These are phyloP conservation scores for Russula olivacea DNA, from an alignment of 768 basidiomycete genomes.

Conservation along the genomic window DNA sequence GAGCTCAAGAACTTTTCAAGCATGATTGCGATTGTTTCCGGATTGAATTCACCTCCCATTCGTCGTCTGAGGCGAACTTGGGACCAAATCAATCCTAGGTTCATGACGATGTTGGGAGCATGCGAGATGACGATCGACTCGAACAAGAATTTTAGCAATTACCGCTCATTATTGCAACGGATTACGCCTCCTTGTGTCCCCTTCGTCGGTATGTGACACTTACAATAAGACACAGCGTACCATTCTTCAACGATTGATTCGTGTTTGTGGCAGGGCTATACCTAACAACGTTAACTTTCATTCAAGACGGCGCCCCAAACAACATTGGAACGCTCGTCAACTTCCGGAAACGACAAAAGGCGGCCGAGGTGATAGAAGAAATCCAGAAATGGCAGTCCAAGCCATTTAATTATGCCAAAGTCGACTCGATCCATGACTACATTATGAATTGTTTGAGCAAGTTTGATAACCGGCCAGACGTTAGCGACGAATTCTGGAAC, in stretches of 20 bases:
- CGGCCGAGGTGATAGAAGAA: slow-evolving; percentile 94
- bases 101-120: slow-evolving; percentile 63
- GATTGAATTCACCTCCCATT: slow-evolving; percentile 89
- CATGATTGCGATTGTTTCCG: slow-evolving; percentile 95
- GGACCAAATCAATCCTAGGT: slow-evolving; percentile 77
- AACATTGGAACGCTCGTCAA: slow-evolving; percentile 79
- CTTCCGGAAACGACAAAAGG: slow-evolving; percentile 91
- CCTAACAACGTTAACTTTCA: slow-evolving; percentile 94
- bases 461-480: slow-evolving; percentile 60
- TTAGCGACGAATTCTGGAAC: slow-evolving; percentile 77
- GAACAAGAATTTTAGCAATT: slow-evolving; percentile 91
- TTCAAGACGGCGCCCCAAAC: slow-evolving; percentile 94
- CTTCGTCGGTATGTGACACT: slow-evolving; percentile 69
- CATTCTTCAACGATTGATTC: background rate
- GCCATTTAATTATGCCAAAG: slow-evolving; percentile 76
- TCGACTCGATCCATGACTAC: slow-evolving; percentile 62
- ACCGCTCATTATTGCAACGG: slow-evolving; percentile 73
- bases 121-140: slow-evolving; percentile 90
- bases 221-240: background rate
- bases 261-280: slow-evolving; percentile 65
- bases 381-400: slow-evolving; percentile 94
- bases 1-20: slow-evolving; percentile 88
- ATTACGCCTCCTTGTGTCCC: slow-evolving; percentile 93
- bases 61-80: slow-evolving; percentile 89
- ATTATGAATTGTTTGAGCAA: slow-evolving; percentile 74